A percentile compares a stretch with the other conserved stretches of the same genome.
Conservation (phyloP, 1,284 basidiomycete genomes). For the Pseudozyma sp. region DNA sequence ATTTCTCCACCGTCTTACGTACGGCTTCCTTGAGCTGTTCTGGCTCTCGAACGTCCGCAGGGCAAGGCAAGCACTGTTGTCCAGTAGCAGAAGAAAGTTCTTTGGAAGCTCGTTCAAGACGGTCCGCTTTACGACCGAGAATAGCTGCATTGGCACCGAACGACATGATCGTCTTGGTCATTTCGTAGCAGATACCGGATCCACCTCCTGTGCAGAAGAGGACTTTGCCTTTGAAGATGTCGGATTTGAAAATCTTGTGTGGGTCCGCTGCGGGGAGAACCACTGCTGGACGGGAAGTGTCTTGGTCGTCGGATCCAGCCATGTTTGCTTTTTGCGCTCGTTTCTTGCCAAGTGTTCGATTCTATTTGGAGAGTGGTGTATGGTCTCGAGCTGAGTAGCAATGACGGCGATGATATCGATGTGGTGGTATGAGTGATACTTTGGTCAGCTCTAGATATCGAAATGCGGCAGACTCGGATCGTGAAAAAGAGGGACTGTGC, state of each 20-base stretch:
- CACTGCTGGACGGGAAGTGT: constrained; percentile 28
- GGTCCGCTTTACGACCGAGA: constrained; percentile 86
- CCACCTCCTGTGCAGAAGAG: constrained; percentile 81
- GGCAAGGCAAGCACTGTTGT: constrained; percentile 76
- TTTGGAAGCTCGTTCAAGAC: constrained; percentile 78
- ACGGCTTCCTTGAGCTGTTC: constrained; percentile 82
- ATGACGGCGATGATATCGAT: too few relatives aligned
- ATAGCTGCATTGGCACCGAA: constrained; percentile 86
- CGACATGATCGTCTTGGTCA: constrained; percentile 79
- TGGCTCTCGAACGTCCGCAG: constrained; percentile 86
- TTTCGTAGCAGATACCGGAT: constrained; percentile 86
- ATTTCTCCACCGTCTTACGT: constrained; percentile 77
- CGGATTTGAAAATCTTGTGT: constrained; percentile 74
- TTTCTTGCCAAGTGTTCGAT: too few relatives aligned
- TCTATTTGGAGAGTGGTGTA: not conserved
- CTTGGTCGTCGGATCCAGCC: constrained; percentile 10
- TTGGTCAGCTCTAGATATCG: too few relatives aligned
- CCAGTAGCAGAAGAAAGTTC: constrained; percentile 80
- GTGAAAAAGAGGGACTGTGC: too few relatives aligned
- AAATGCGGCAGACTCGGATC: too few relatives aligned
- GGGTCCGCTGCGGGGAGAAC: constrained; percentile 41
- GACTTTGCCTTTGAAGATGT: constrained; percentile 91
- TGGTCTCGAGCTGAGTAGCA: not conserved
- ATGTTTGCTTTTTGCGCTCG: not conserved
- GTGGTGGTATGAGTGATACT: too few relatives aligned